Evolutionary conservation across 768 basidiomycete species (phyloP).

Genomic region (Suillus hirtellus): DNA sequence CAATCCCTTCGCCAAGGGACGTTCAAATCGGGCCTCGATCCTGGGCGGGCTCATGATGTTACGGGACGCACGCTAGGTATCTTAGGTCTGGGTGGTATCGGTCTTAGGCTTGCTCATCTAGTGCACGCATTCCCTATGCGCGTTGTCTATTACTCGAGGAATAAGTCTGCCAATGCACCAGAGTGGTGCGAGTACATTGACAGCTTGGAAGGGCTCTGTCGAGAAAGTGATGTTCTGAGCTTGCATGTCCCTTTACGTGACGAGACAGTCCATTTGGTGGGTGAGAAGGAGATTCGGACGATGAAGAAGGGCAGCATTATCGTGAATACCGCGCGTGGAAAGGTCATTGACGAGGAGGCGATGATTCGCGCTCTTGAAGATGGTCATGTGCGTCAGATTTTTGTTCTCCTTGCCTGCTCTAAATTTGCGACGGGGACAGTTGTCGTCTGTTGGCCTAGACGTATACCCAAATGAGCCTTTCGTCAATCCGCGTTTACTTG

Average conservation of each 20-base stretch:
- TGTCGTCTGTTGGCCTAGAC: slow-evolving; percentile 80
- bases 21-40: slow-evolving; percentile 59
- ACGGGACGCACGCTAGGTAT: slow-evolving; percentile 71
- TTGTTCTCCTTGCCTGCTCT: background rate
- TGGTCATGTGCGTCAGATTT: slow-evolving; percentile 67
- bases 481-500: slow-evolving; percentile 75
- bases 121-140: slow-evolving; percentile 87
- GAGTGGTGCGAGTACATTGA: slow-evolving; percentile 79
- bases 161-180: slow-evolving; percentile 57
- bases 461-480: slow-evolving; percentile 85
- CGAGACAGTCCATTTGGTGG: slow-evolving; percentile 74
- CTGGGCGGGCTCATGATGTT: slow-evolving; percentile 58
- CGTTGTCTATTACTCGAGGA: slow-evolving; percentile 76
- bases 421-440: slow-evolving; percentile 38
- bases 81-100: slow-evolving; percentile 78
- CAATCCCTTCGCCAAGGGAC: slow-evolving; percentile 46
- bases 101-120: slow-evolving; percentile 66
- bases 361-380: slow-evolving; percentile 83
- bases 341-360: slow-evolving; percentile 85
- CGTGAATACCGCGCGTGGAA: slow-evolving; percentile 90
- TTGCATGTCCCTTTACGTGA: slow-evolving; percentile 79
- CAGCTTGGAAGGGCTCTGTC: slow-evolving; percentile 61
- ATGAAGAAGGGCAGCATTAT: slow-evolving; percentile 79
- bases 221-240: slow-evolving; percentile 77
- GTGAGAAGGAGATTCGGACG: slow-evolving; percentile 71